Conservation (phyloP, 2,329 filamentous ascomycete genomes). For the Penicillium sp. region DNA sequence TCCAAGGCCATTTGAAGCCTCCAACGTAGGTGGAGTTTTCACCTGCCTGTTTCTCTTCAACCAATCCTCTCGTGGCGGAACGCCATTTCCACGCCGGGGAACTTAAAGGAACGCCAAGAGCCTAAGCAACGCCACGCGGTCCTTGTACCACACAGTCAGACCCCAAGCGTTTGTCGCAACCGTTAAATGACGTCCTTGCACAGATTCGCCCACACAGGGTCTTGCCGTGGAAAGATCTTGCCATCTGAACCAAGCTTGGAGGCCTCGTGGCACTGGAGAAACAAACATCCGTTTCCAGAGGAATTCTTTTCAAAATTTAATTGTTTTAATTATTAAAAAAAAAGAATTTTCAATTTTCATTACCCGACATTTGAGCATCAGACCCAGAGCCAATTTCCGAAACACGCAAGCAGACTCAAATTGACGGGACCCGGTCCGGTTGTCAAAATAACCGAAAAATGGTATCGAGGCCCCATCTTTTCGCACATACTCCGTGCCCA, state of each 20-base stretch:
- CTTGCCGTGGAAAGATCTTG: background rate
- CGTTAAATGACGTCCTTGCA: background rate
- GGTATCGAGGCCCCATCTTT: background rate
- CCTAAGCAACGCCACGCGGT: background rate
- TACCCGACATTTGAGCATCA: background rate
- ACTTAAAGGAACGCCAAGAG: constrained; percentile 5
- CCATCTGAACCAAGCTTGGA: background rate
- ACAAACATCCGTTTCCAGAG: background rate
- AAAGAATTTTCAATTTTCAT: background rate
- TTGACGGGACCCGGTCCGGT: background rate
- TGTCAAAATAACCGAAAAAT: background rate
- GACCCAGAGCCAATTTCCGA: background rate
- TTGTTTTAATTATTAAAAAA: background rate
- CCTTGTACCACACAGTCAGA: background rate
- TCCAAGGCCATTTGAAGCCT: background rate
- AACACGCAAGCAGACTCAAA: background rate
- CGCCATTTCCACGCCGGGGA: background rate
- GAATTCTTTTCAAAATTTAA: background rate
- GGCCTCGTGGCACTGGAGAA: background rate
- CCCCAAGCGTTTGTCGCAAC: background rate
- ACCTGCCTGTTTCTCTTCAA: background rate
- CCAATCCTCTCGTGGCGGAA: background rate
- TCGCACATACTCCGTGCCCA: background rate
- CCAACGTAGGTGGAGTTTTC: background rate
- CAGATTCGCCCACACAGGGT: background rate